Evolutionary conservation across 2,329 filamentous ascomycete genomes (phyloP).

Genomic region (Curvularia sp.): DNA sequence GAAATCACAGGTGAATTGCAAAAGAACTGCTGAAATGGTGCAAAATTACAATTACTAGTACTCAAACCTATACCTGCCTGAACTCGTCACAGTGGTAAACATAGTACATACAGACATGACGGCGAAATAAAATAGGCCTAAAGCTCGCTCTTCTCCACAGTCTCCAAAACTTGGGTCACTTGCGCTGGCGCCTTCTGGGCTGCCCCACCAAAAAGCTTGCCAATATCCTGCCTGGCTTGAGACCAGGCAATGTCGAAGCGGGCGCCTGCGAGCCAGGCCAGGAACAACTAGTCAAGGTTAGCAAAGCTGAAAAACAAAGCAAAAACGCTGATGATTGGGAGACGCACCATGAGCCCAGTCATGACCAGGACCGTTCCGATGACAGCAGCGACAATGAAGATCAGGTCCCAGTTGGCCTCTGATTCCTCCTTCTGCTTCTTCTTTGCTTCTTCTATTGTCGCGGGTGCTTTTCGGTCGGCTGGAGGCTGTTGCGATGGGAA

Average conservation of each 20-base stretch:
- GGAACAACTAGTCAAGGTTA: constrained; percentile 66
- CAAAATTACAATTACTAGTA: constrained; percentile 37
- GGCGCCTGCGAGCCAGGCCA: constrained; percentile 81
- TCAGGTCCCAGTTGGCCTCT: constrained; percentile 62
- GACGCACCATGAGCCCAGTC: constrained; percentile 77
- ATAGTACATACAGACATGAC: constrained; percentile 42
- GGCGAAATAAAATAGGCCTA: constrained; percentile 29
- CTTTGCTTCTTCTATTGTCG: constrained; percentile 63
- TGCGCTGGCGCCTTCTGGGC: constrained; percentile 25
- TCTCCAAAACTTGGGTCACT: constrained; percentile 31
- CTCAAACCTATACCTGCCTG: constrained; percentile 21
- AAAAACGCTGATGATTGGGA: constrained; percentile 18
- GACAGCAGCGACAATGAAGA: constrained; percentile 71
- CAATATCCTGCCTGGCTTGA: constrained; percentile 61
- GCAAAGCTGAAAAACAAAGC: constrained; percentile 3
- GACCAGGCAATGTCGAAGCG: constrained; percentile 75
- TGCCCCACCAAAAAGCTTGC: constrained; percentile 41
- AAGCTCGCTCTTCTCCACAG: constrained; percentile 52
- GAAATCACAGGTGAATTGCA: constrained; percentile 15
- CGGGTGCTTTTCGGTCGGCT: constrained; percentile 34
- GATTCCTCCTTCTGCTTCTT: constrained; percentile 60
- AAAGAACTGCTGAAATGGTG: neutral
- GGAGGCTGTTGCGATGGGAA: constrained; percentile 85
- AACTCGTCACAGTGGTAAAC: constrained; percentile 30
- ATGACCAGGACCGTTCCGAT: constrained; percentile 73